These are phyloP conservation scores for Striga hermonthica DNA, from an alignment of 305 asterid genomes.

Conservation along the genomic window DNA sequence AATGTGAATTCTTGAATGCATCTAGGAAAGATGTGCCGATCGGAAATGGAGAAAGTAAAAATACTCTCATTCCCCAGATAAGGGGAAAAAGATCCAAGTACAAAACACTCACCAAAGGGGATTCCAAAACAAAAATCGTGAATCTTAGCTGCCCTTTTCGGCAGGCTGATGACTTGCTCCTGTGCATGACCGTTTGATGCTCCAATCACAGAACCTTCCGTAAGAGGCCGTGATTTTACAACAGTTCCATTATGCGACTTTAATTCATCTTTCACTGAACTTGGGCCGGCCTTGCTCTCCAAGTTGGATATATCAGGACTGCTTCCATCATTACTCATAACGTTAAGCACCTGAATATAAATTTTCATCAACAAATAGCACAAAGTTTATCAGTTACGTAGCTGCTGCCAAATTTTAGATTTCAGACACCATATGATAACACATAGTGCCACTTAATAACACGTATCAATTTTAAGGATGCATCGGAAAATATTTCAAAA, in stretches of 20 bases:
- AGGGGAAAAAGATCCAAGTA: conserved; percentile 10
- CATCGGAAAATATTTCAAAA: neutral
- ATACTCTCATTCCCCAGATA: neutral
- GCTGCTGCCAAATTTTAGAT: neutral
- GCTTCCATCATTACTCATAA: conserved; percentile 48
- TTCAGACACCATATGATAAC: neutral
- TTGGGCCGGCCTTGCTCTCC: conserved; percentile 38
- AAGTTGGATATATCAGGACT: conserved; percentile 39
- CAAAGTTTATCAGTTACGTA: neutral
- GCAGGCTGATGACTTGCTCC: conserved; percentile 3
- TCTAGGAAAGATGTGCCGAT: neutral
- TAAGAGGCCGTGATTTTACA: conserved; percentile 34
- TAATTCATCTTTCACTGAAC: conserved; percentile 46
- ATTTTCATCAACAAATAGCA: conserved; percentile 20
- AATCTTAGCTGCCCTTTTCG: conserved; percentile 62
- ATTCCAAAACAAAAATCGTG: conserved; percentile 89
- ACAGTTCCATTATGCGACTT: conserved; percentile 46
- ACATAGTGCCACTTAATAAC: neutral
- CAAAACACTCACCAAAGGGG: conserved; percentile 69
- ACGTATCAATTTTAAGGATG: neutral
- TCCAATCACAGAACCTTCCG: conserved; percentile 33
- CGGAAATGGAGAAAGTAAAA: neutral
- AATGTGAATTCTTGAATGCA: neutral
- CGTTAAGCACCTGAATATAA: conserved; percentile 42
- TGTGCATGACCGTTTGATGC: conserved; percentile 19